phyloP scores from a whole-genome alignment of 1,139 yeast genomes.

The Protomyces gravidus region DNA sequence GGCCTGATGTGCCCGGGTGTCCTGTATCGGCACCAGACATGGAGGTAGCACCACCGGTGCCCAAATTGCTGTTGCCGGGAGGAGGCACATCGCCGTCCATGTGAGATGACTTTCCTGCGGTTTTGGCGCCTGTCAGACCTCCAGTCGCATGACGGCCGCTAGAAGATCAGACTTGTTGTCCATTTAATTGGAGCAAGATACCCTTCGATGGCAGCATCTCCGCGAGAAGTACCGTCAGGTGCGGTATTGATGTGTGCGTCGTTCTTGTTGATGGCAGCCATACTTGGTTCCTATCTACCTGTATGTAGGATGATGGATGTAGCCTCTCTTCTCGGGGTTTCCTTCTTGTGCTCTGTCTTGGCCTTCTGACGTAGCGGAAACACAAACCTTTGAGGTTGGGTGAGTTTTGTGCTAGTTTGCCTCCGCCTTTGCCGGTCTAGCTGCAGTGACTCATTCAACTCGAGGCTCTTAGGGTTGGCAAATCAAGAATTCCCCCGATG shows the following conservation, averaged over 20 bases:
- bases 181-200: neutral
- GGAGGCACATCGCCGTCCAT: conserved; percentile 21
- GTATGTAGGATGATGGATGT: too few relatives aligned
- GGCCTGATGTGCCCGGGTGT: conserved; percentile 22
- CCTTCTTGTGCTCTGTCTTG: too few relatives aligned
- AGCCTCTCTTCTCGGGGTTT: too few relatives aligned
- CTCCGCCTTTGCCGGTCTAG: too few relatives aligned
- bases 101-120: conserved; percentile 9
- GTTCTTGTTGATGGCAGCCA: conserved; percentile 3
- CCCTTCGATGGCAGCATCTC: neutral
- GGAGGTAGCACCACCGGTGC: conserved; percentile 24
- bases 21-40: conserved; percentile 20
- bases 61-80: conserved; percentile 18
- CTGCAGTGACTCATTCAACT: too few relatives aligned
- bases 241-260: neutral
- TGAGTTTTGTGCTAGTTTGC: too few relatives aligned
- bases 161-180: neutral
- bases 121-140: conserved; percentile 18
- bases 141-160: conserved; percentile 17
- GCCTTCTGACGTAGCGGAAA: too few relatives aligned
- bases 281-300: too few relatives aligned
- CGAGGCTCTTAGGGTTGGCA: too few relatives aligned
- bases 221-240: neutral
- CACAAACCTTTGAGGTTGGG: too few relatives aligned
- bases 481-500: too few relatives aligned